These are phyloP conservation scores for Agarophyton chilense DNA, from an alignment of 23 red algal genomes.

Conservation along the genomic window DNA sequence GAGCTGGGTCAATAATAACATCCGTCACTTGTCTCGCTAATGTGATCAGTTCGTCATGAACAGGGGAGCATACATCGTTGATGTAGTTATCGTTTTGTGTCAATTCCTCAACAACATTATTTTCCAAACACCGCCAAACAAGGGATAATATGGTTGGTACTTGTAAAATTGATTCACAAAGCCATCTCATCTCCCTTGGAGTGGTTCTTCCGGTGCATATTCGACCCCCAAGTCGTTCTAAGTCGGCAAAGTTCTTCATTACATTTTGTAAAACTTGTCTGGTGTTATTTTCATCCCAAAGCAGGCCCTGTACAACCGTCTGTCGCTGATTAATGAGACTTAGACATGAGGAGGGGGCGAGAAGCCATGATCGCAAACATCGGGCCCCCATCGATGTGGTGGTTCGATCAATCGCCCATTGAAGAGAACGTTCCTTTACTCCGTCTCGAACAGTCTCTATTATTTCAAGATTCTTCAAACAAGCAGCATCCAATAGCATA, in stretches of 20 bases:
- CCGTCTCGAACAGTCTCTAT: constrained; percentile 77
- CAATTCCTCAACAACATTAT: background rate
- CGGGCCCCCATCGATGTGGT: constrained; percentile 81
- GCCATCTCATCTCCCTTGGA: constrained; percentile 75
- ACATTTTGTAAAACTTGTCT: constrained; percentile 25
- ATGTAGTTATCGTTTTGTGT: background rate
- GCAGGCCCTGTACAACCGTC: constrained; percentile 48
- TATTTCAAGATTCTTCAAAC: constrained; percentile 86
- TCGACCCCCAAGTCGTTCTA: constrained; percentile 80
- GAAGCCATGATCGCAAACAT: constrained; percentile 82
- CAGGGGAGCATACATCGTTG: background rate
- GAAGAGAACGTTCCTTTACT: constrained; percentile 66
- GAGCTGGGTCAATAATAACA: constrained; percentile 51
- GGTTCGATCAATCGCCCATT: constrained; percentile 86
- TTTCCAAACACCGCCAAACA: background rate
- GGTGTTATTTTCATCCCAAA: constrained; percentile 15
- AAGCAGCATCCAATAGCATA: constrained; percentile 71
- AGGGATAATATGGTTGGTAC: constrained; percentile 57
- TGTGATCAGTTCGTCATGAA: constrained; percentile 35
- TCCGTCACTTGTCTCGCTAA: constrained; percentile 11
- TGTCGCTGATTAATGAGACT: constrained; percentile 58
- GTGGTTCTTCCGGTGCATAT: constrained; percentile 69
- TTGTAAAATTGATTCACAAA: constrained; percentile 70
- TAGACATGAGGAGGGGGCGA: constrained; percentile 49
- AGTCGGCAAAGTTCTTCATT: constrained; percentile 66